Percentiles rank a stretch among this genome's conserved stretches.
Evolutionary conservation across 2,329 filamentous ascomycete genomes (phyloP).

Genomic region (Phaeophleospora eucalypticola): DNA sequence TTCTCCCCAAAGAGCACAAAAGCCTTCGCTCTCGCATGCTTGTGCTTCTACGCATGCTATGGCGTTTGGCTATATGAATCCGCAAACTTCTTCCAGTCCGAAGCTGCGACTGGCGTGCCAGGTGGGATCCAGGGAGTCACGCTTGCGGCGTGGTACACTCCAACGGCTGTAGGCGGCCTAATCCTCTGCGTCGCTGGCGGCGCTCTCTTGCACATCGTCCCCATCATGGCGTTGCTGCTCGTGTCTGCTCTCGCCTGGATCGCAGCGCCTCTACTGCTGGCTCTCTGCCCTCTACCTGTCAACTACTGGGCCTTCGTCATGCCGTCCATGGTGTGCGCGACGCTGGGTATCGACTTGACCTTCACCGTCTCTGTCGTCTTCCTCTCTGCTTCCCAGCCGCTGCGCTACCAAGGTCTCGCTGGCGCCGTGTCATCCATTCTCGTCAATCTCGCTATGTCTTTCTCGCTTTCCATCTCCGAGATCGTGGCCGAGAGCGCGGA

Average conservation of each 20-base stretch:
- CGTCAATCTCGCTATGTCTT: constrained; percentile 36
- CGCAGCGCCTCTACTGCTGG: constrained; percentile 33
- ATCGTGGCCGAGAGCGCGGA: constrained; percentile 27
- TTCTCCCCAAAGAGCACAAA: constrained; percentile 31
- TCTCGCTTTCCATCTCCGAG: constrained; percentile 33
- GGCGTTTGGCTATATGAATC: constrained; percentile 33
- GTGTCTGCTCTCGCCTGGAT: constrained; percentile 34
- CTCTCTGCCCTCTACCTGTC: constrained; percentile 28
- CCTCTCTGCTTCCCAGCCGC: constrained; percentile 30
- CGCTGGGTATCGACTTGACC: constrained; percentile 35
- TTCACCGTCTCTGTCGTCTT: constrained; percentile 35
- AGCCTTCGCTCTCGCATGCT: constrained; percentile 31
- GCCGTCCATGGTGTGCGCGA: constrained; percentile 36
- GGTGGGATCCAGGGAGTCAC: constrained; percentile 26
- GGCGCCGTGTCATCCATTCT: constrained; percentile 35
- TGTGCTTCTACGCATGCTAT: constrained; percentile 37
- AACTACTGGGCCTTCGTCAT: constrained; percentile 35
- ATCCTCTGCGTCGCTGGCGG: constrained; percentile 31
- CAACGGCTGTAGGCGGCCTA: constrained; percentile 33
- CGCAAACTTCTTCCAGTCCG: constrained; percentile 24
- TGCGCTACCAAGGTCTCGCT: constrained; percentile 32
- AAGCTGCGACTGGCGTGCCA: constrained; percentile 14
- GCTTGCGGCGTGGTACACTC: constrained; percentile 34
- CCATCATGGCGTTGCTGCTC: constrained; percentile 28
- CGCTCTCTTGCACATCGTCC: constrained; percentile 29